Evolutionary conservation across 192 early-diverging fungal species (phyloP).

Genomic region (Backusella parvicylindrica): DNA sequence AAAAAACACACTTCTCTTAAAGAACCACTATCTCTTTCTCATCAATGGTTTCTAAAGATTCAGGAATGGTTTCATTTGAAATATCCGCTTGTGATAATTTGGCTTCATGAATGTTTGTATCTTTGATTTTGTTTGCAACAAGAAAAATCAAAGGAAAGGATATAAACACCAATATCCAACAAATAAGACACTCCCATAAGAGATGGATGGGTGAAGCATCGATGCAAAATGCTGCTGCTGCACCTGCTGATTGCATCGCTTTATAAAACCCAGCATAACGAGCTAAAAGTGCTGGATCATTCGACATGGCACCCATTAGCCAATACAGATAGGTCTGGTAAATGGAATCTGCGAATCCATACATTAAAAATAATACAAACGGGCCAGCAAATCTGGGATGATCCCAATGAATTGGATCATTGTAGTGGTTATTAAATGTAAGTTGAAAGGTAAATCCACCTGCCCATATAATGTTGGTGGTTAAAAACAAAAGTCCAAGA

Average conservation of each 20-base stretch:
- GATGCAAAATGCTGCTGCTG: constrained; percentile 67
- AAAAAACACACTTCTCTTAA: neutral
- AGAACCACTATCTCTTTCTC: neutral
- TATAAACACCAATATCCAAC: constrained; percentile 50
- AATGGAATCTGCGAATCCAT: constrained; percentile 74
- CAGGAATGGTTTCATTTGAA: neutral
- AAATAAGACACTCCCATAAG: constrained; percentile 31
- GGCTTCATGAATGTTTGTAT: constrained; percentile 21
- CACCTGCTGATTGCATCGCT: constrained; percentile 77
- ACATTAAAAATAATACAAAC: constrained; percentile 70
- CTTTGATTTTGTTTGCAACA: constrained; percentile 44
- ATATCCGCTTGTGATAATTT: neutral
- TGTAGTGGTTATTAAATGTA: constrained; percentile 42
- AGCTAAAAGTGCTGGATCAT: constrained; percentile 65
- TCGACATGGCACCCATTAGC: constrained; percentile 80
- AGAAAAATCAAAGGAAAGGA: constrained; percentile 45
- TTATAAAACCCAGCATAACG: constrained; percentile 88
- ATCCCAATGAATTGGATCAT: constrained; percentile 46
- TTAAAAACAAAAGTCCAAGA: constrained; percentile 41
- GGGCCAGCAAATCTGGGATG: constrained; percentile 48
- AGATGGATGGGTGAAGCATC: constrained; percentile 41
- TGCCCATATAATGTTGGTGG: constrained; percentile 59
- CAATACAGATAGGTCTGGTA: constrained; percentile 79
- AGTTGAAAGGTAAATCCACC: constrained; percentile 59
- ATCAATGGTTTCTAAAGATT: neutral